Evolutionary conservation across 225 moss, liverwort and hornwort species (phyloP).

Genomic region (Anthoceros angustus): DNA sequence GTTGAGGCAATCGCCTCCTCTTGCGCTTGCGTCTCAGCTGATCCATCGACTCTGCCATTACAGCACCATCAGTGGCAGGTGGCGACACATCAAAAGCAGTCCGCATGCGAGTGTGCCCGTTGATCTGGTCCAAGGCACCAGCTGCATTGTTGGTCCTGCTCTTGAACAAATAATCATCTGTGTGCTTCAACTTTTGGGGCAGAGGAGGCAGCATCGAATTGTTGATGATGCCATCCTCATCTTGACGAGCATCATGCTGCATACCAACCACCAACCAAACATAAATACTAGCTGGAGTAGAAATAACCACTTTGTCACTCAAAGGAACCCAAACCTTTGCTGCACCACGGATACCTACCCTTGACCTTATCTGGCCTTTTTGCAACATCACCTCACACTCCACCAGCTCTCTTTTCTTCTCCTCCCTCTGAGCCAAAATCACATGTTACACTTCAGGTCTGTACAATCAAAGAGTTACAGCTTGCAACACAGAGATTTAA

Average conservation of each 20-base stretch:
- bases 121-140: slow-evolving; percentile 37
- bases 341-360: slow-evolving; percentile 25
- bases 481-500: background rate
- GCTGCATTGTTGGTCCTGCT: slow-evolving; percentile 26
- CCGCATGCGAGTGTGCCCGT: slow-evolving; percentile 42
- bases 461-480: background rate
- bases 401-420: slow-evolving; percentile 86
- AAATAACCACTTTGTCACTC: slow-evolving; percentile 6
- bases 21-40: slow-evolving; percentile 51
- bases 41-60: slow-evolving; percentile 54
- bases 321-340: background rate
- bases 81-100: slow-evolving; percentile 39
- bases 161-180: slow-evolving; percentile 31
- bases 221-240: slow-evolving; percentile 43
- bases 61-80: slow-evolving; percentile 35
- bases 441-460: background rate
- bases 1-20: slow-evolving; percentile 57
- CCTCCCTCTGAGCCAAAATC: slow-evolving; percentile 59
- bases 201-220: slow-evolving; percentile 17
- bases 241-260: slow-evolving; percentile 58
- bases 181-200: slow-evolving; percentile 36
- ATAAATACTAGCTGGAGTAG: slow-evolving; percentile 2
- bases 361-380: slow-evolving; percentile 71
- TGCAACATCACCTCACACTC: slow-evolving; percentile 80
- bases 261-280: background rate